Conservation (phyloP, 1,139 yeast genomes). For the Torulaspora pretoriensis region DNA sequence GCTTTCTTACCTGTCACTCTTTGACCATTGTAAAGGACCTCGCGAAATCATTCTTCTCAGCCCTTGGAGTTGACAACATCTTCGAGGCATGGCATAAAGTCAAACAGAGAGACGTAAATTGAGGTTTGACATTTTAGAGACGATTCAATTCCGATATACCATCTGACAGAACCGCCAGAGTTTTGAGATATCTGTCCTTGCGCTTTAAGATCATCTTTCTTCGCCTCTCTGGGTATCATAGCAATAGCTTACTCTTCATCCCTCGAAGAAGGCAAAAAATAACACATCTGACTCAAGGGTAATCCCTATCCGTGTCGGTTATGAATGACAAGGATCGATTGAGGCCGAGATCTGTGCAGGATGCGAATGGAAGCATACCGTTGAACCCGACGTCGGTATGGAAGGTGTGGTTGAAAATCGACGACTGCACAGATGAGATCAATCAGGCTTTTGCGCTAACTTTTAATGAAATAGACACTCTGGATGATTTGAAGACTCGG, state of each 20-base stretch:
- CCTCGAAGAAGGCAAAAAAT: not conserved
- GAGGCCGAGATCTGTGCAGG: constrained; percentile 11
- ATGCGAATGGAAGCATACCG: constrained; percentile 9
- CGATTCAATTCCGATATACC: not conserved
- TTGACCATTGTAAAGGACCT: not conserved
- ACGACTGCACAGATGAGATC: constrained; percentile 17
- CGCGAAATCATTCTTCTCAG: not conserved
- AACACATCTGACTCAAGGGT: not conserved
- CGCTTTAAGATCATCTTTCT: not conserved
- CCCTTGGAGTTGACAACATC: not conserved
- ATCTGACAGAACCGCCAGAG: not conserved
- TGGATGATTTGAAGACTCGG: constrained; percentile 32
- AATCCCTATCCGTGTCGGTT: not conserved
- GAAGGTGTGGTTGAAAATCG: constrained; percentile 28
- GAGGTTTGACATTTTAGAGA: not conserved
- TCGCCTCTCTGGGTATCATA: constrained; percentile 1
- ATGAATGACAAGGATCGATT: constrained; percentile 10
- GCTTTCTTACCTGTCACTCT: not conserved
- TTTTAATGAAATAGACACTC: constrained; percentile 29
- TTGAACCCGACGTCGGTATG: constrained; percentile 14
- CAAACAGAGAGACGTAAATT: not conserved
- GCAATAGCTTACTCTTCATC: constrained; percentile 3
- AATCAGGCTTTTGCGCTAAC: constrained; percentile 28
- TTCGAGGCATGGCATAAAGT: not conserved
- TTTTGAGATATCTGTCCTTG: not conserved